These are phyloP conservation scores for Gastrodia elata DNA, from an alignment of 106 monocot species.

Conservation along the genomic window DNA sequence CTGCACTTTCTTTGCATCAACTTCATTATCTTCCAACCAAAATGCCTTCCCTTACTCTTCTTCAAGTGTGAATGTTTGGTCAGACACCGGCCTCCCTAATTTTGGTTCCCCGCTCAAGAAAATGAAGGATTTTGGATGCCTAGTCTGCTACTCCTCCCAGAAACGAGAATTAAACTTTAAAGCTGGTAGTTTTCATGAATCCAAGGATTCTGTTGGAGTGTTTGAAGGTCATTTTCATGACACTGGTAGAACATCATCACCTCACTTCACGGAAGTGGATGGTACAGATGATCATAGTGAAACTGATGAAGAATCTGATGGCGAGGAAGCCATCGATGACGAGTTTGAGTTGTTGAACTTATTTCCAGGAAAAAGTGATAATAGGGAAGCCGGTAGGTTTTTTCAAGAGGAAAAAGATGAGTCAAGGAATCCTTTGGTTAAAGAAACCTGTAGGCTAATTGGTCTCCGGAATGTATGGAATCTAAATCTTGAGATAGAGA, in stretches of 20 bases:
- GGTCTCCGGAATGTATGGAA: slow-evolving; percentile 56
- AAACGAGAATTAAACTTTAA: background rate
- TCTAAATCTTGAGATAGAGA: slow-evolving; percentile 50
- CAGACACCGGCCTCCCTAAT: background rate
- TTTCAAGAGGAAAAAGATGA: slow-evolving; percentile 24
- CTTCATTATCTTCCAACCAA: background rate
- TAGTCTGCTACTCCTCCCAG: background rate
- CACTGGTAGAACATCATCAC: background rate
- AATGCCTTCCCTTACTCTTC: background rate
- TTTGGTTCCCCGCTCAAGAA: background rate
- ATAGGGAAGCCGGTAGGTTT: background rate
- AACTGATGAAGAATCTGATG: slow-evolving; percentile 13
- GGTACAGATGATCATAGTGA: slow-evolving; percentile 10
- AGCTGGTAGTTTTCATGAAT: background rate
- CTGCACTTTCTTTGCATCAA: background rate
- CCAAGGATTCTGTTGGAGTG: background rate
- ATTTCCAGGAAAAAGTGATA: slow-evolving; percentile 3
- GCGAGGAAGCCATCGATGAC: background rate
- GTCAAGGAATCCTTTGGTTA: slow-evolving; percentile 50
- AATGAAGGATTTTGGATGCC: background rate
- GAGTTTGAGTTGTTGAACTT: slow-evolving; percentile 20
- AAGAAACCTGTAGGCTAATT: slow-evolving; percentile 61
- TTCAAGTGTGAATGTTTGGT: background rate
- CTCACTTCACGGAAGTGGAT: slow-evolving; percentile 7
- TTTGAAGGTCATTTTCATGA: background rate